Base-by-base conservation (phyloP, 164 flowering plant species). In the Vitis rotundifolia region DNA sequence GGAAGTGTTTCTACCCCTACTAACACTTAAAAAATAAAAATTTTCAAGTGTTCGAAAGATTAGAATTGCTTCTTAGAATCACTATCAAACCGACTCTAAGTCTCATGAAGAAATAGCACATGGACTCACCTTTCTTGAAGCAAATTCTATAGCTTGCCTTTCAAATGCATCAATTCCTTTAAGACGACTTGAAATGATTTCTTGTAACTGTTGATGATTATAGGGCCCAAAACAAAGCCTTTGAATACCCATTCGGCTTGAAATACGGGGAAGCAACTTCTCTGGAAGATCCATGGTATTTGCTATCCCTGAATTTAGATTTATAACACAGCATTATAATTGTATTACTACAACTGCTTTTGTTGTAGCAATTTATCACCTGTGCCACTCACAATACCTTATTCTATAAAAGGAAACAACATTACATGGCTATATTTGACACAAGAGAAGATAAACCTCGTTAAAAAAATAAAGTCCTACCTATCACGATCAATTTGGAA, bases 261-360 rank as follows among this genome's bases (percentile, higher is more conserved):
- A 92, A 70, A 92, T 94, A n/a, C 97, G 91, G 28, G 98, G 99
- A 75, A 92, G 94, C 79, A 94, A 76, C 86, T 94, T 94, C 80
- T 94, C 99, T 69, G 98, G 98, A 77, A 94, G 98, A 82, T 94
- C 98, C 99, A 94, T 94, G 11, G 99, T 94, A 78, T 94, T 94
- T 76, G 99, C 96, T 79, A 94, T 91, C 13, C 97, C 98, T 94
- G 82, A 63, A 83, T 52, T 47, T 63, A 51, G 31, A 50, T 61
- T 18, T 48, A 60, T 44, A 22, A 9, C 2, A 22, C 14, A 59
- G 28, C 53, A 26, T 1, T 18, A 69, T 48, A 1, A 69, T n/a
- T 11, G 9, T 8, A 29, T 55, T 16, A 31, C 31, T 49, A 19
- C 8, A 26, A 47, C 44, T 31, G 44, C 44, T 31, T 31, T 31